These are phyloP conservation scores for Pistacia atlantica DNA, from an alignment of 345 rosid species.

Conservation along the genomic window DNA sequence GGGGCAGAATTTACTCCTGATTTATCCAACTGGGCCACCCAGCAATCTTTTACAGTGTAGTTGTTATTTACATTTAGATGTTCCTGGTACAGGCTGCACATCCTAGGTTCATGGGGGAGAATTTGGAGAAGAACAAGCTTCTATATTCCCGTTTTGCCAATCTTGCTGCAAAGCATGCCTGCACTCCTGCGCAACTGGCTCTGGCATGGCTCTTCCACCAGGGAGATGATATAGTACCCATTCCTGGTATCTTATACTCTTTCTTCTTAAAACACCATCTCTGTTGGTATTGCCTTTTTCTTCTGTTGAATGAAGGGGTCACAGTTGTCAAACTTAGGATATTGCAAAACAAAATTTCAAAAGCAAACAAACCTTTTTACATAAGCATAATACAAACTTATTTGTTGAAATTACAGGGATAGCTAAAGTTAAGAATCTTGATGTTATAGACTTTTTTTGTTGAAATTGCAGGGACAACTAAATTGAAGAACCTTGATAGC, in stretches of 20 bases:
- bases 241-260: conserved; percentile 31
- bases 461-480: conserved; percentile 26
- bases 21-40: too few species aligned
- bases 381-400: background rate
- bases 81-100: conserved; percentile 14
- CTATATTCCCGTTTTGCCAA: conserved; percentile 25
- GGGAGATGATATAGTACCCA: conserved; percentile 40
- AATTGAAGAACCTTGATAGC: conserved; percentile 25
- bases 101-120: conserved; percentile 28
- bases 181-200: conserved; percentile 43
- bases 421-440: too few species aligned
- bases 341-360: background rate
- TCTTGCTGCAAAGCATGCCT: conserved; percentile 34
- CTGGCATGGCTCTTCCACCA: conserved; percentile 44
- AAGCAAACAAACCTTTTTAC: background rate
- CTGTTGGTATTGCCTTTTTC: background rate
- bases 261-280: background rate
- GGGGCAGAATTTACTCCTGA: background rate
- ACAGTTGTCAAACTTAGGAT: background rate
- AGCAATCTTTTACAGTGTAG: too few species aligned
- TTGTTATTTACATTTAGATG: background rate
- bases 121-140: conserved; percentile 25
- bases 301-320: background rate
- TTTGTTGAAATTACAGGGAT: too few species aligned
- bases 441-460: background rate